Conservation (phyloP, 352 stramenopile species). For the Globisporangium mamillatum region DNA sequence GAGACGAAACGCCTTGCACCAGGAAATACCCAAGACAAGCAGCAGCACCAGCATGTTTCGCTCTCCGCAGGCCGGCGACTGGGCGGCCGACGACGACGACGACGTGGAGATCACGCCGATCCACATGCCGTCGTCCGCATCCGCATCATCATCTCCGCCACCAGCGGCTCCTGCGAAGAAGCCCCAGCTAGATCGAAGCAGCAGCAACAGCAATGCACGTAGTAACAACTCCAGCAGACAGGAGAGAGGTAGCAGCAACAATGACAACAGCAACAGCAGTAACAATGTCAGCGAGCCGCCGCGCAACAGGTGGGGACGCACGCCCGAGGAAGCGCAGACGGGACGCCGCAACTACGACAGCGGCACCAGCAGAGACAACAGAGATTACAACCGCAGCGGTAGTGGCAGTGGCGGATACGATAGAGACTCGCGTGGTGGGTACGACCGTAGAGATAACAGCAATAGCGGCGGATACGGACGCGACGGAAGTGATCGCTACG, state of each 20-base stretch:
- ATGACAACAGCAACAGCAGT: not conserved
- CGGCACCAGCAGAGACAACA: conserved; percentile 12
- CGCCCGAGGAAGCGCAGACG: conserved; percentile 8
- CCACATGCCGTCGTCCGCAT: conserved; percentile 7
- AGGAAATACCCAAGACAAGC: not conserved
- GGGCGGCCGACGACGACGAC: conserved; percentile 74
- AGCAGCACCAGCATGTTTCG: conserved; percentile 66
- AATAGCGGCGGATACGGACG: conserved; percentile 10
- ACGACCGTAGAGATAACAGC: conserved; percentile 7
- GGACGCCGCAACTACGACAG: conserved; percentile 24
- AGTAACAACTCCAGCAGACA: conserved; percentile 14
- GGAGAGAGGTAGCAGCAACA: conserved; percentile 2
- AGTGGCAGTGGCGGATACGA: conserved; percentile 8
- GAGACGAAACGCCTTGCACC: not conserved
- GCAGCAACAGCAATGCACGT: conserved; percentile 5
- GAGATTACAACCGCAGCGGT: conserved; percentile 9
- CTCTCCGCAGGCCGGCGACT: conserved; percentile 60
- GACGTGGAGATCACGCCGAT: conserved; percentile 46
- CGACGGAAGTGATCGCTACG: conserved; percentile 1
- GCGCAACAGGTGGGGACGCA: conserved; percentile 16
- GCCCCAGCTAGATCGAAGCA: conserved; percentile 1
- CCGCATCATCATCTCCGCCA: conserved; percentile 9
- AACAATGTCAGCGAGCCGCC: not conserved
- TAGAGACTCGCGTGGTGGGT: conserved; percentile 2
- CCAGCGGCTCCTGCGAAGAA: conserved; percentile 17